Conservation (phyloP, 192 early-diverging fungal species). For the Phycomyces blakesleeanus region DNA sequence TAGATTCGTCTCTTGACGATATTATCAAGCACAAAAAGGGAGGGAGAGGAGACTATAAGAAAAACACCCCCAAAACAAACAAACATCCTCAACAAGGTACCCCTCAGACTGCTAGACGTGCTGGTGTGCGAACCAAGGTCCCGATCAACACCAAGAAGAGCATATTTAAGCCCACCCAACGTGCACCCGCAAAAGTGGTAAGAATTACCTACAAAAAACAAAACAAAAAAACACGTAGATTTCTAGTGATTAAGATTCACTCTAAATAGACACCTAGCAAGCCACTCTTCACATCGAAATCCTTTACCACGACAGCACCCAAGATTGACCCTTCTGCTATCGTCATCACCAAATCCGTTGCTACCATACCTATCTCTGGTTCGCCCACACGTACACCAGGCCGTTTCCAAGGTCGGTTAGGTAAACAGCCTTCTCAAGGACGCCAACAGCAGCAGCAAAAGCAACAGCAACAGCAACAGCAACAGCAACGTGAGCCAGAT, state of each 20-base stretch:
- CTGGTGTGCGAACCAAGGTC: neutral
- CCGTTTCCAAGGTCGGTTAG: conserved; percentile 2
- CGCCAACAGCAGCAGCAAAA: neutral
- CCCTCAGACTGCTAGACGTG: neutral
- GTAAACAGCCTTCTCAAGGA: neutral
- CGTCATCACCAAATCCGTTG: conserved; percentile 29
- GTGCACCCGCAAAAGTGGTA: neutral
- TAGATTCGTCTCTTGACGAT: conserved; percentile 40
- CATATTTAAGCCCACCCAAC: neutral
- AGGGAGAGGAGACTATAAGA: conserved; percentile 14
- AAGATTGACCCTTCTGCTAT: conserved; percentile 23
- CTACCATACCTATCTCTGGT: neutral
- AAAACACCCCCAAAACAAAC: neutral
- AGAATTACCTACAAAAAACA: neutral
- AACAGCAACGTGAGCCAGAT: neutral
- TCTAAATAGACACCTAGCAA: neutral
- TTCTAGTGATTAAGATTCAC: neutral
- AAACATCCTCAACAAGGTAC: neutral
- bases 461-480: neutral
- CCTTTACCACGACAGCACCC: neutral
- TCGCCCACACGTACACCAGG: neutral
- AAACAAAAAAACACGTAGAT: neutral
- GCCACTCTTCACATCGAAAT: neutral
- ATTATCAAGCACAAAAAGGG: conserved; percentile 34
- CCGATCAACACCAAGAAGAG: conserved; percentile 5